A percentile compares a stretch with the other conserved stretches of the same genome.
phyloP scores from a whole-genome alignment of 345 rosid genomes.

The Lumnitzera racemosa region DNA sequence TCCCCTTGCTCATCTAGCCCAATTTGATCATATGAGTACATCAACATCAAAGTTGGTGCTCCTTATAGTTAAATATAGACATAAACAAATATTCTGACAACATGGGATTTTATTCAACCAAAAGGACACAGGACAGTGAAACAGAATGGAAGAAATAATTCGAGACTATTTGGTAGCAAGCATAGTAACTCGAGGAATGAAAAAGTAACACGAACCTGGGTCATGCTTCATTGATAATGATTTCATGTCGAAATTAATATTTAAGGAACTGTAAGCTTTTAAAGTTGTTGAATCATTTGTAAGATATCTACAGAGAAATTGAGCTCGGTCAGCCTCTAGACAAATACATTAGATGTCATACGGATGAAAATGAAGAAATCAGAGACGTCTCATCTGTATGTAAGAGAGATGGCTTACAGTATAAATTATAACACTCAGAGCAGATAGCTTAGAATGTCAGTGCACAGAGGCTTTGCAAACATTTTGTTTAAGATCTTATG shows the following conservation, averaged over 20 bases:
- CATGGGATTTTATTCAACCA: background rate
- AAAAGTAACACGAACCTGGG: slow-evolving; percentile 61
- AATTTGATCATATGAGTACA: too few relatives aligned
- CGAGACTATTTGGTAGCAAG: background rate
- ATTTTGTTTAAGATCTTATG: too few relatives aligned
- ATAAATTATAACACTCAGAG: too few relatives aligned
- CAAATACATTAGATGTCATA: background rate
- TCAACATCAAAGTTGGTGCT: too few relatives aligned
- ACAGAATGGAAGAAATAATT: background rate
- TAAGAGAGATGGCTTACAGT: too few relatives aligned
- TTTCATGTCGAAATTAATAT: slow-evolving; percentile 33
- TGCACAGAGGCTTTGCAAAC: too few relatives aligned
- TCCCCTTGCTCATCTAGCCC: too few relatives aligned
- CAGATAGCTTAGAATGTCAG: too few relatives aligned
- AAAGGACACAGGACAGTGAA: background rate
- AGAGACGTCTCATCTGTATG: too few relatives aligned
- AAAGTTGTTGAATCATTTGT: slow-evolving; percentile 50
- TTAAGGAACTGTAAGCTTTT: slow-evolving; percentile 67
- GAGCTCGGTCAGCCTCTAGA: slow-evolving; percentile 16
- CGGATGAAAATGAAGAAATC: too few relatives aligned
- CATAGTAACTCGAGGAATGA: slow-evolving; percentile 69
- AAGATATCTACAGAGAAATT: slow-evolving; percentile 57
- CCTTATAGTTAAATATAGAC: background rate
- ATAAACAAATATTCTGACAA: background rate
- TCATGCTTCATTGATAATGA: slow-evolving; percentile 42